Evolutionary conservation across 192 early-diverging fungal genomes (phyloP), one percentile per base, ranked within the genome.

Genomic region (Umbelopsis sp.): DNA sequence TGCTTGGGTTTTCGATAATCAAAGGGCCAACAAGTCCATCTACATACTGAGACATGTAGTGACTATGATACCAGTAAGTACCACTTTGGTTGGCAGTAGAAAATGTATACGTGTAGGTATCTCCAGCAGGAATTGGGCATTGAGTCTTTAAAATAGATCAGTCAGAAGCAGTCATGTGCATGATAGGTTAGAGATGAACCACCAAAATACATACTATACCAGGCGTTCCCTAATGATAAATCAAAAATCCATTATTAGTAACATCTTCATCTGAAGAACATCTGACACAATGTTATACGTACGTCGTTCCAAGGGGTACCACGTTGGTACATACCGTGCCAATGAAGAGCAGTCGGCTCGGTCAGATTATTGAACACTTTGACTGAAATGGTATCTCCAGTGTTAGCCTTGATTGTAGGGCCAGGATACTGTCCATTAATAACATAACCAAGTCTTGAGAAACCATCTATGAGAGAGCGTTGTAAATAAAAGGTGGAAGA

Each of bases 11-110:
- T 65, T 92, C 80, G 30, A 95, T 76, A 46, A 93, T 87, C 13
- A 95, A 64, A 7, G 94, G 86, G 3, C 85, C 83, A 37, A 90
- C 85, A 53, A 94, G 79, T 46, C 93, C 94, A 67, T 95, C 93
- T 46, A 92, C 88, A 77, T 95, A 95, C 77, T 94, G 91, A 68
- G 82, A 85, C 41, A 73, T 74, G 70, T 71, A 85, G 72, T 95
- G 93, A 49, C 86, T 78, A 71, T 95, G 93, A 66, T 90, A 86
- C 95, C 95, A 96, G 80, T 89, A 94, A 13, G 92, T 94, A 47
- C 95, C 95, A 20, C 84, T 84, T 68, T 96, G 92, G 55, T 30
- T 30, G 10, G 73, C 70, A 49, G 90, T 77, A 8, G 80, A 78
- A 66, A 90, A 89, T 7, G 79, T 81, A 73, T 95, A 95, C 0